Evolutionary conservation across 805 yeast species (phyloP), one percentile per base, ranked within the genome.

Genomic region (Priceomyces castillae): DNA sequence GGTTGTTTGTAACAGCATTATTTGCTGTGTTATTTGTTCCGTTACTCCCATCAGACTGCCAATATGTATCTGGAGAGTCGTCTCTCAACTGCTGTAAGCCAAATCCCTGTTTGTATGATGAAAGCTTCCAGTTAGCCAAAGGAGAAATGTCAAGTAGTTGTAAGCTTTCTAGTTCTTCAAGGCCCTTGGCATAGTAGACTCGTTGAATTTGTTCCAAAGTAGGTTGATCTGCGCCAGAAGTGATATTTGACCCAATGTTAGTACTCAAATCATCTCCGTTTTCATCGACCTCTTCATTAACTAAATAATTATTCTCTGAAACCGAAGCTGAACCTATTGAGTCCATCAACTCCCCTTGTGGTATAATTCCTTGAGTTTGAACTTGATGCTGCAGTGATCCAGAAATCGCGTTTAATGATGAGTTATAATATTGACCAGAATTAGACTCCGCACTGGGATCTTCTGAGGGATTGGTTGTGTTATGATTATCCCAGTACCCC

Each of bases 1-100:
- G 69, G 39, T 59, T 59, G 40, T 57, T 61, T 18, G 63, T 59
- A 7, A 64, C 55, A 22, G 62, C 60, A 9, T 51, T 45, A n/a
- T 41, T 45, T 14, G 34, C 40, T 31, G 50, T 48, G 41, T 51
- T 55, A 30, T 55, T 57, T 33, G 53, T 48, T 5, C 70, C 74
- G 46, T 61, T 65, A 42, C 69, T 67, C 0, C 97, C 99, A 58
- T 94, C 99, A 36, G 95, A 84, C 62, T 94, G 99, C 99, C 99
- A 94, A 60, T 73, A 92, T 1, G 81, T 66, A 22, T 75, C 72
- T 0, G 92, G 86, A 3, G 81, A 73, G 52, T 84, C 90, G 40
- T 86, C 87, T 23, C 94, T 67, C 5, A 92, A 69, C 53, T 83
- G 83, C n/a, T 67, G 67, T 16, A 88, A 73, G 0, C 94, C 94